These are phyloP conservation scores for Podospora australis DNA, from an alignment of 495 filamentous ascomycete species.

Conservation along the genomic window DNA sequence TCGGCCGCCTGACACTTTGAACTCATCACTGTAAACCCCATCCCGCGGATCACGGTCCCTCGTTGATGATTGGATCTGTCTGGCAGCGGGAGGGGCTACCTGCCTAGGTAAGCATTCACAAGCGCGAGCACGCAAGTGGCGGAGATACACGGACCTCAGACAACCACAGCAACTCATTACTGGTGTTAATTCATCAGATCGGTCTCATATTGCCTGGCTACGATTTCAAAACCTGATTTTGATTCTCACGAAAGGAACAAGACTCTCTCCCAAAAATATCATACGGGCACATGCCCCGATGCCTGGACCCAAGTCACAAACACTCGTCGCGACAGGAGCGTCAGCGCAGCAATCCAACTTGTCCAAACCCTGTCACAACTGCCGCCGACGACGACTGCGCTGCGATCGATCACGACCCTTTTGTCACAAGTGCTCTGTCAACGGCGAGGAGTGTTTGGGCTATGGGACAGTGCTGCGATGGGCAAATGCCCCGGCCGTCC, in stretches of 20 bases:
- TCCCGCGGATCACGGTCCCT: no score
- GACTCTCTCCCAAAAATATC: not conserved
- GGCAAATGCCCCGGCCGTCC: constrained; percentile 35
- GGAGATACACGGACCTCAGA: no score
- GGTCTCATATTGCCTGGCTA: no score
- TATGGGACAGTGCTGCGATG: constrained; percentile 37
- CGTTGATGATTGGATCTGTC: no score
- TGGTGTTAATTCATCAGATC: not conserved
- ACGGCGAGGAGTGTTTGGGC: constrained; percentile 43
- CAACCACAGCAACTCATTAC: no score
- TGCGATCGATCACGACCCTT: constrained; percentile 46
- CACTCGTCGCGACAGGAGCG: not conserved
- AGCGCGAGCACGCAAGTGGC: no score
- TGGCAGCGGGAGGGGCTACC: no score
- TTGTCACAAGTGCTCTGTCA: constrained; percentile 43
- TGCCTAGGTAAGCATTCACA: no score
- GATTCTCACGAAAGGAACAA: not conserved
- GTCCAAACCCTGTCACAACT: constrained; percentile 26
- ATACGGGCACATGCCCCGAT: not conserved
- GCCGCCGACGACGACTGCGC: constrained; percentile 46
- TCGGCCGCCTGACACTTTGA: no score
- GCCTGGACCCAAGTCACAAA: constrained; percentile 5
- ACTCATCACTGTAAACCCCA: no score
- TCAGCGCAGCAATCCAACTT: constrained; percentile 2
- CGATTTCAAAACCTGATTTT: no score